These are phyloP conservation scores for Wickerhamiella parazyma DNA, from an alignment of 805 yeast genomes.

Conservation along the genomic window DNA sequence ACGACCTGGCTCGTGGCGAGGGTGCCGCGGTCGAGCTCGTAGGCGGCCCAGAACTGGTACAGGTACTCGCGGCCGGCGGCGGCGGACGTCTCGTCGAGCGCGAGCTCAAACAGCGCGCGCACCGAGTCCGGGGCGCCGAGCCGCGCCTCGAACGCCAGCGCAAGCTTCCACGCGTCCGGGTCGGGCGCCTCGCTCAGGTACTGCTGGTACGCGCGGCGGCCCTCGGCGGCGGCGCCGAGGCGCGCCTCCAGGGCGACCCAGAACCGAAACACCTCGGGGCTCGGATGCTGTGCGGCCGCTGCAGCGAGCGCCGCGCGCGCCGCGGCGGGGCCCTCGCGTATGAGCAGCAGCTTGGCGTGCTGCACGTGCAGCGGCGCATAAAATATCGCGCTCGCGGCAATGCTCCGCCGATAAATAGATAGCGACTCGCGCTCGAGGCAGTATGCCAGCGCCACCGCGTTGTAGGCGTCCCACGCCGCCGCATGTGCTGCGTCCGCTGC, in stretches of 20 bases:
- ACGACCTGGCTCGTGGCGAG: background rate
- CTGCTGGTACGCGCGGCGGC: background rate
- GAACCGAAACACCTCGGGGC: background rate
- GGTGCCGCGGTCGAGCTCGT: background rate
- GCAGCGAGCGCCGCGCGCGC: background rate
- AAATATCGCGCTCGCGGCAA: background rate
- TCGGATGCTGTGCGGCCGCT: background rate
- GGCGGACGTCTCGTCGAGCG: slow-evolving; percentile 24
- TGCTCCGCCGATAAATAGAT: background rate
- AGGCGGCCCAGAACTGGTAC: background rate
- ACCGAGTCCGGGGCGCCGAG: slow-evolving; percentile 59
- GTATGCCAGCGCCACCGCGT: background rate
- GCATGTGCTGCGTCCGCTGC: background rate
- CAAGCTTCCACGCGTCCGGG: slow-evolving; percentile 24
- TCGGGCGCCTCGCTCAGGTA: background rate
- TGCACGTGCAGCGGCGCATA: background rate
- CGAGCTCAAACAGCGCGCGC: slow-evolving; percentile 47
- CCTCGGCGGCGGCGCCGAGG: background rate
- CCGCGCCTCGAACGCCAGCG: slow-evolving; percentile 45
- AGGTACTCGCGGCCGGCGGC: background rate
- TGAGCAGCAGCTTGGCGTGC: background rate
- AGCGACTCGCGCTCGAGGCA: background rate
- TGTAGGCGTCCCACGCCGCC: background rate
- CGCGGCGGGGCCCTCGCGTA: background rate
- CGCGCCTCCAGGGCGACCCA: background rate